These are phyloP conservation scores for Triangularia verruculosa DNA, from an alignment of 2,329 filamentous ascomycete genomes.

Conservation along the genomic window DNA sequence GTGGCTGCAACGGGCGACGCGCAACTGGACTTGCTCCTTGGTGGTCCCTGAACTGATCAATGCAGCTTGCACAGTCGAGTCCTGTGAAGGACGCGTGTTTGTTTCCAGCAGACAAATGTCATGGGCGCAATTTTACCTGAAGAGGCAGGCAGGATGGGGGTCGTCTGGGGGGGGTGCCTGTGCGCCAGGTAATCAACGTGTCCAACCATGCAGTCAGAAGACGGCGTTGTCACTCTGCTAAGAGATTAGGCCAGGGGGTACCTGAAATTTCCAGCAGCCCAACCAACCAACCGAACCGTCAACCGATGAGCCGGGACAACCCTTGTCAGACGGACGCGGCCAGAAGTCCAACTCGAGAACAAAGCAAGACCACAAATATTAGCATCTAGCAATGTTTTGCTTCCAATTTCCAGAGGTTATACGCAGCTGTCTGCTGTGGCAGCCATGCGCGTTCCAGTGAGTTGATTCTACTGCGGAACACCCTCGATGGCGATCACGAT, in stretches of 20 bases:
- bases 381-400: background rate
- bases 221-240: slow-evolving; percentile 9
- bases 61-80: slow-evolving; percentile 1
- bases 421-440: background rate
- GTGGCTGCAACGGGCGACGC: background rate
- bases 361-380: background rate
- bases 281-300: background rate
- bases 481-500: background rate
- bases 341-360: background rate
- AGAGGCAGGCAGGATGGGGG: slow-evolving; percentile 12
- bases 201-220: slow-evolving; percentile 4
- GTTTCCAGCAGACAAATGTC: slow-evolving; percentile 15
- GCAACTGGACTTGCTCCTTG: background rate
- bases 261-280: background rate
- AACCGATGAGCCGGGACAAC: background rate
- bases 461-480: background rate
- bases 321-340: background rate
- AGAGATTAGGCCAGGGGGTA: slow-evolving; percentile 12
- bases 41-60: background rate
- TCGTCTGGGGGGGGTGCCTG: slow-evolving; percentile 12
- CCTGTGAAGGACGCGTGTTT: slow-evolving; percentile 12
- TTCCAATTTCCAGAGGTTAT: background rate
- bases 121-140: slow-evolving; percentile 19
- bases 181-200: slow-evolving; percentile 11
- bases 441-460: too few species aligned